Conservation (phyloP, 2,329 filamentous ascomycete genomes). For the Penicillium sp. region DNA sequence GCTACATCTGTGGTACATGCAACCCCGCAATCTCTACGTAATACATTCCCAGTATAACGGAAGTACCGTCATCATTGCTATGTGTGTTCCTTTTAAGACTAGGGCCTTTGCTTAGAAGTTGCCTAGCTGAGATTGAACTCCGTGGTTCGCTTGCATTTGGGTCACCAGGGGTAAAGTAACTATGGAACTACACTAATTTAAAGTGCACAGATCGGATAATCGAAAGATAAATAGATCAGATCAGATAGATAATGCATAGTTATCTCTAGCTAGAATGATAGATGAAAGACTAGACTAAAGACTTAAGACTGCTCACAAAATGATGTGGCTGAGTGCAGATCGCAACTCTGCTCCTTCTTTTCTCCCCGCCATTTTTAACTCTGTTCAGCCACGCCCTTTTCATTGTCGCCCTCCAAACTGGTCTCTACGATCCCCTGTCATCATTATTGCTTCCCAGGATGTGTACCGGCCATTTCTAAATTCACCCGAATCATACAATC, state of each 20-base stretch:
- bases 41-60: not conserved
- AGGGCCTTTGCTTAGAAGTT: not conserved
- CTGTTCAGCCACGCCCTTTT: constrained; percentile 9
- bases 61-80: not conserved
- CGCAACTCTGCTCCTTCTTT: constrained; percentile 6
- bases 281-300: not conserved
- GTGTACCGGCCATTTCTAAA: constrained; percentile 18
- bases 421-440: not conserved
- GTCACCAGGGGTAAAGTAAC: not conserved
- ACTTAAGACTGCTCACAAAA: not conserved
- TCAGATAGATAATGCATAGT: not conserved
- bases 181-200: not conserved
- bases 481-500: constrained; percentile 3
- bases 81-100: not conserved
- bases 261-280: not conserved
- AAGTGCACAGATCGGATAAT: not conserved
- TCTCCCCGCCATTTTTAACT: constrained; percentile 21
- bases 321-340: constrained; percentile 18
- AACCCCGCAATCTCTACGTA: constrained; percentile 5
- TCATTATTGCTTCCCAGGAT: constrained; percentile 7
- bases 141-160: not conserved
- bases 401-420: not conserved
- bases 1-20: constrained; percentile 1
- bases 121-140: not conserved
- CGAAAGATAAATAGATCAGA: not conserved